Conservation (phyloP, 1,284 basidiomycete species). For the Naganishia sp. region DNA sequence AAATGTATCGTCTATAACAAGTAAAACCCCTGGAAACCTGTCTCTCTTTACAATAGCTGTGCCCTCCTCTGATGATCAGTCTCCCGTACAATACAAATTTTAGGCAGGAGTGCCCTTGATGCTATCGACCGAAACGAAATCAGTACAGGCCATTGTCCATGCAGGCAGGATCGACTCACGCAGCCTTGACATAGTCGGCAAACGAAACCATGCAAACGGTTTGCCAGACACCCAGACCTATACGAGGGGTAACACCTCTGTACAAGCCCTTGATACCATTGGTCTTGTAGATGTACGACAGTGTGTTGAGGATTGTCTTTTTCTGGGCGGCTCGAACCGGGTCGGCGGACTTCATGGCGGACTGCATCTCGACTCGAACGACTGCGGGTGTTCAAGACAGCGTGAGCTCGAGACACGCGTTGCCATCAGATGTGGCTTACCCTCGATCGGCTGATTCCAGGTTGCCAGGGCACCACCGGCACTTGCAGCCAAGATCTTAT, state of each 20-base stretch:
- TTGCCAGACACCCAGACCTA: conserved; percentile 67
- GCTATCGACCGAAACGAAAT: conserved; percentile 1
- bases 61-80: background rate
- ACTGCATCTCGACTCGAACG: conserved; percentile 82
- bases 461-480: conserved; percentile 93
- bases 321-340: conserved; percentile 75
- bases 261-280: conserved; percentile 97
- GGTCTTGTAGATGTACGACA: conserved; percentile 90
- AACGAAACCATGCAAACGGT: conserved; percentile 93
- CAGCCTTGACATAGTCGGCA: conserved; percentile 88
- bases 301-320: conserved; percentile 86
- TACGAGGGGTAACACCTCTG: conserved; percentile 94
- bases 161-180: conserved; percentile 56
- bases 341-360: conserved; percentile 79
- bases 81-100: background rate
- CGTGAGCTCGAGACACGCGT: conserved; percentile 17
- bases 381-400: conserved; percentile 33
- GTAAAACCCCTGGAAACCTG: background rate
- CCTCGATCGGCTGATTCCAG: conserved; percentile 99
- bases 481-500: conserved; percentile 88
- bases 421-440: conserved; percentile 49
- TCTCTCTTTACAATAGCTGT: background rate
- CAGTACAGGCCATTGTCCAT: background rate
- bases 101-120: conserved; percentile 29
- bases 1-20: background rate